Conservation (phyloP, 2,329 filamentous ascomycete species). For the Botryosphaeria dothidea region DNA sequence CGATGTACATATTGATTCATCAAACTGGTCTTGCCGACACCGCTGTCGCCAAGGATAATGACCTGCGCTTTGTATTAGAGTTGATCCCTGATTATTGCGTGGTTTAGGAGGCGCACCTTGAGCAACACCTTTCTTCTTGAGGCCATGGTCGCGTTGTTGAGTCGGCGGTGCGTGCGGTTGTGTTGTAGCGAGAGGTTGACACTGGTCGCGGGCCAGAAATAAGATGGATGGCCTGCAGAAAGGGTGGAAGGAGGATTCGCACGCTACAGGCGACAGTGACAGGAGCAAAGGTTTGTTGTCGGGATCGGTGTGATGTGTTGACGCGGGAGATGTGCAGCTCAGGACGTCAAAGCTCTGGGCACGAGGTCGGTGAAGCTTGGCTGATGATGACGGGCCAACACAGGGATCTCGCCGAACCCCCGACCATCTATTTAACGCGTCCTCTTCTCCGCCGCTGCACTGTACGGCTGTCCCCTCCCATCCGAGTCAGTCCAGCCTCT, state of each 20-base stretch:
- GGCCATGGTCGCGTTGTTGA: constrained; percentile 56
- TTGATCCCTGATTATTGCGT: constrained; percentile 15
- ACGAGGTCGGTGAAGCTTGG: constrained; percentile 20
- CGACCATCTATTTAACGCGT: constrained; percentile 1
- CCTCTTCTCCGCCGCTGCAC: not conserved
- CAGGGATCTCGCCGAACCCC: not conserved
- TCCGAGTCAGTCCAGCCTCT: not conserved
- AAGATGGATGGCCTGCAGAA: not conserved
- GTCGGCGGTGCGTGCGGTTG: not conserved
- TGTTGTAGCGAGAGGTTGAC: not conserved
- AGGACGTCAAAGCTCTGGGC: constrained; percentile 17
- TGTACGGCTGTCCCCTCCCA: not conserved
- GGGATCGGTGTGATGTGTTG: constrained; percentile 18
- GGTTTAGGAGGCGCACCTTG: constrained; percentile 62
- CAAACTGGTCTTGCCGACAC: constrained; percentile 98
- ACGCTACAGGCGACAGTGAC: not conserved
- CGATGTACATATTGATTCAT: constrained; percentile 99
- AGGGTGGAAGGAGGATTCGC: not conserved
- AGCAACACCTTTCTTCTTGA: constrained; percentile 87
- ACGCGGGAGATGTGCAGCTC: constrained; percentile 14
- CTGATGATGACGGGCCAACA: constrained; percentile 16
- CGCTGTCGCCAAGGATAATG: constrained; percentile 98
- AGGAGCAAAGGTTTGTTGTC: constrained; percentile 13
- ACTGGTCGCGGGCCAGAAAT: not conserved
- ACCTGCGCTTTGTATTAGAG: constrained; percentile 60